phyloP scores from a whole-genome alignment of 768 basidiomycete species.

The Phaeotremella skinneri region DNA sequence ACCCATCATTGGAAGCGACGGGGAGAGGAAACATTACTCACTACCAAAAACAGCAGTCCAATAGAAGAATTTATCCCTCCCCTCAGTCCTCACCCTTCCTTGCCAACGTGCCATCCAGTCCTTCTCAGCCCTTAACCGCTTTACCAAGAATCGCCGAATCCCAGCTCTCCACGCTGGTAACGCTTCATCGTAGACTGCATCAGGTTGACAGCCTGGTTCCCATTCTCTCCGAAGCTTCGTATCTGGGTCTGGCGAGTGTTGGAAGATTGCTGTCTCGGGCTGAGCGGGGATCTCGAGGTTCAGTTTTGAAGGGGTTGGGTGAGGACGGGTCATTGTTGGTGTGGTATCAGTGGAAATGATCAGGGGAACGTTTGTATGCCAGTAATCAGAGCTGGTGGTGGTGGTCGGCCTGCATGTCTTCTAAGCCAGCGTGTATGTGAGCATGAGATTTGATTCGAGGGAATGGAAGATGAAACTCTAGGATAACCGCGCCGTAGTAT shows the following conservation, averaged over 20 bases:
- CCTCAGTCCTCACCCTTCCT: slow-evolving; percentile 33
- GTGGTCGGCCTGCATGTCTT: no score
- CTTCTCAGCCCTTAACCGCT: slow-evolving; percentile 37
- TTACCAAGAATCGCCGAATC: slow-evolving; percentile 34
- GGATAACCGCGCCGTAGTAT: no score
- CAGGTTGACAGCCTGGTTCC: slow-evolving; percentile 49
- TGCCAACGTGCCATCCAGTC: slow-evolving; percentile 46
- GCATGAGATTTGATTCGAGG: no score
- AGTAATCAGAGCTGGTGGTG: no score
- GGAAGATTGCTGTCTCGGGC: slow-evolving; percentile 24
- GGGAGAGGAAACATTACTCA: slow-evolving; percentile 20
- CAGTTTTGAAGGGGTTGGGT: neutral
- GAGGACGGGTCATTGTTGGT: no score
- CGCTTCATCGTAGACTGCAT: slow-evolving; percentile 44
- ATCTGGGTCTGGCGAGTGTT: slow-evolving; percentile 29
- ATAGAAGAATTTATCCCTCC: slow-evolving; percentile 48
- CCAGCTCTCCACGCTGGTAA: slow-evolving; percentile 40
- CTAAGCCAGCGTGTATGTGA: no score
- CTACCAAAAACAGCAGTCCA: slow-evolving; percentile 52
- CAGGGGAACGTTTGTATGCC: no score
- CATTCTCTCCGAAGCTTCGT: slow-evolving; percentile 27
- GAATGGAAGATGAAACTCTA: no score
- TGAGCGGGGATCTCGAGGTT: neutral
- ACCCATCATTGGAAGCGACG: neutral
- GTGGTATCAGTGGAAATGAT: no score